Base-by-base conservation (phyloP, 2,329 filamentous ascomycete species). In the Metarhizium guizhouense region DNA sequence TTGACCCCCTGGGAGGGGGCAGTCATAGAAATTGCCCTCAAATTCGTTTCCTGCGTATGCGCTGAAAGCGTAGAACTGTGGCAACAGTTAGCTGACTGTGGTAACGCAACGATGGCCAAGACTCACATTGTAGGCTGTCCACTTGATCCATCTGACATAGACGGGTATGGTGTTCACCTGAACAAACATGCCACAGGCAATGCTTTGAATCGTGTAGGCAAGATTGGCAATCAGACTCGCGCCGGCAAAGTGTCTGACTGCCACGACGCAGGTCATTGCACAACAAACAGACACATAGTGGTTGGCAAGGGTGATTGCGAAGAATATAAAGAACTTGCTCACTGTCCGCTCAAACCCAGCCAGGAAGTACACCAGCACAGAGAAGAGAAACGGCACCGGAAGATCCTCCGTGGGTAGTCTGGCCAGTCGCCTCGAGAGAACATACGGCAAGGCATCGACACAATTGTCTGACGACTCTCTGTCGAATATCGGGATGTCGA, bases 61-160 rank as follows among this genome's bases (percentile, higher is more conserved):
- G 0, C 86, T 84, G 62, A 91, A 89, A 0, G 79, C 80, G 62
- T 90, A 91, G 64, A 83, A 87, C 78, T 83, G 30, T 29, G 14
- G 40, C 11, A n/a, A 14, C 6, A 0, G 54, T 69, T 49, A 70
- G 62, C 34, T 51, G 4, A 14, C 6, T 34, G 16, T 42, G 34
- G 3, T 20, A 47, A 30, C 6, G 34, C 13, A 36, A 20, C 6
- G 47, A 16, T 25, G 10, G 7, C 32, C 32, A 11, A 34, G n/a
- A 20, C 56, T 56, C 34, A 60, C 59, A 42, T 56, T 58, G 48
- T 57, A 61, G 29, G 59, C 56, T 5, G 78, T 77, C 74, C 83
- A 87, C 65, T 90, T 91, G 2, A 88, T 72, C 88, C 88, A 92
- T 55, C 87, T 77, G n/a, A 90, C 82, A 62, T 90, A 92, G 1